phyloP scores from a whole-genome alignment of 2,329 filamentous ascomycete genomes.

The Aspergillus eucalypticola region DNA sequence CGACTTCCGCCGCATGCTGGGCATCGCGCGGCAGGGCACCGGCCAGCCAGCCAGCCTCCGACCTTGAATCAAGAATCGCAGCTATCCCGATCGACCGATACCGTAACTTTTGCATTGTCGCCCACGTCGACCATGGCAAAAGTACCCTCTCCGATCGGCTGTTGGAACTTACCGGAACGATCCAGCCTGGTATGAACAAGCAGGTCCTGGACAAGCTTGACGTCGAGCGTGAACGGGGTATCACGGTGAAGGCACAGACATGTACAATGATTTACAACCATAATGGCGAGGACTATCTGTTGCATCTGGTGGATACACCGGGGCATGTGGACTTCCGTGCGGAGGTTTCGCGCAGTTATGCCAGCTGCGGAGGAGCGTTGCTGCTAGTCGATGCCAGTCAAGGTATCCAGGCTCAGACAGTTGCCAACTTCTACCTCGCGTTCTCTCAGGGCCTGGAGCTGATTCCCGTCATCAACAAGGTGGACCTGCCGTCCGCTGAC shows the following conservation, averaged over 20 bases:
- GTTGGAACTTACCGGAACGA: slow-evolving; percentile 91
- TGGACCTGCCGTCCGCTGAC: slow-evolving; percentile 88
- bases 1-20: slow-evolving; percentile 26
- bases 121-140: slow-evolving; percentile 98
- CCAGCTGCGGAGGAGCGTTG: slow-evolving; percentile 89
- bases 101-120: slow-evolving; percentile 98
- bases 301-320: slow-evolving; percentile 94
- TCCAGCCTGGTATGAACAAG: slow-evolving; percentile 81
- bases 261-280: slow-evolving; percentile 96
- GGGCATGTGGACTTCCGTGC: slow-evolving; percentile 97
- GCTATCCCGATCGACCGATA: slow-evolving; percentile 56
- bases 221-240: slow-evolving; percentile 91
- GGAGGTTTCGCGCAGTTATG: slow-evolving; percentile 93
- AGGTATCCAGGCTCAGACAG: slow-evolving; percentile 95
- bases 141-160: slow-evolving; percentile 91
- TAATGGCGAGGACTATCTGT: slow-evolving; percentile 80
- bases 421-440: slow-evolving; percentile 97
- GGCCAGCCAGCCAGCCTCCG: slow-evolving; percentile 37
- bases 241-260: slow-evolving; percentile 98
- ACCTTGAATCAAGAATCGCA: slow-evolving; percentile 59
- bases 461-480: slow-evolving; percentile 94
- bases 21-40: slow-evolving; percentile 23
- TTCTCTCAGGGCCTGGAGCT: slow-evolving; percentile 87
- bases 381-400: slow-evolving; percentile 94
- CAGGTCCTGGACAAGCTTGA: slow-evolving; percentile 97